Percentiles rank a stretch among this genome's conserved stretches.
These are phyloP conservation scores for Corylus avellana DNA, from an alignment of 306 rosid species.

Conservation along the genomic window DNA sequence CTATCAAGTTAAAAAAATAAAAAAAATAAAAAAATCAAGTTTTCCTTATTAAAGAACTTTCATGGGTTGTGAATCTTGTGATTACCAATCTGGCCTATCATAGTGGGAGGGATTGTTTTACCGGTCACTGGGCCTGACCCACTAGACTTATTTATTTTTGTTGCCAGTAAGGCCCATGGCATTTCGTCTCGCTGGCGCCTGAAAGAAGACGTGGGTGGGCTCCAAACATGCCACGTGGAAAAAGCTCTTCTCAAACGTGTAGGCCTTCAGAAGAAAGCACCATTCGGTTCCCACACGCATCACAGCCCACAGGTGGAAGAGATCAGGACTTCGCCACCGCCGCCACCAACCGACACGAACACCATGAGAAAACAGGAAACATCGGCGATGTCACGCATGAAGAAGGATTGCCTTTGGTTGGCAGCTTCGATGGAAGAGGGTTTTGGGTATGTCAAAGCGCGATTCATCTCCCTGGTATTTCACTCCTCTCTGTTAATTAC, in stretches of 20 bases:
- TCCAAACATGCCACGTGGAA: conserved; percentile 13
- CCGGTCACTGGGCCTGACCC: too few species aligned
- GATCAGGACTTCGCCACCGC: conserved; percentile 16
- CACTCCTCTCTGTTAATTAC: background rate
- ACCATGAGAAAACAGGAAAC: background rate
- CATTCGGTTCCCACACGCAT: background rate
- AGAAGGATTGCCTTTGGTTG: conserved; percentile 25
- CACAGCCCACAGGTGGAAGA: background rate
- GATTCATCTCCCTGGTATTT: conserved; percentile 39
- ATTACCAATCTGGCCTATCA: too few species aligned
- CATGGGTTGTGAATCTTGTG: too few species aligned
- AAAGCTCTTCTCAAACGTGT: conserved; percentile 8
- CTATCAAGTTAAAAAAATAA: too few species aligned
- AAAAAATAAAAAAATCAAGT: too few species aligned
- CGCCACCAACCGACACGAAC: background rate
- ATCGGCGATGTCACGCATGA: conserved; percentile 14
- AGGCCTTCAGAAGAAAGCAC: background rate
- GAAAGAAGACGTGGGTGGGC: background rate
- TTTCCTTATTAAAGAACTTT: too few species aligned
- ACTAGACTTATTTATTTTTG: too few species aligned
- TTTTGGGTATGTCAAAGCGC: conserved; percentile 35
- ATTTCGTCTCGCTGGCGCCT: background rate
- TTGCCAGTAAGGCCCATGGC: background rate
- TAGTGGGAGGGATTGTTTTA: too few species aligned
- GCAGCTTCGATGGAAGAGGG: conserved; percentile 32